Conservation (phyloP, 1,284 basidiomycete genomes). For the Cryptococcus sp. region DNA sequence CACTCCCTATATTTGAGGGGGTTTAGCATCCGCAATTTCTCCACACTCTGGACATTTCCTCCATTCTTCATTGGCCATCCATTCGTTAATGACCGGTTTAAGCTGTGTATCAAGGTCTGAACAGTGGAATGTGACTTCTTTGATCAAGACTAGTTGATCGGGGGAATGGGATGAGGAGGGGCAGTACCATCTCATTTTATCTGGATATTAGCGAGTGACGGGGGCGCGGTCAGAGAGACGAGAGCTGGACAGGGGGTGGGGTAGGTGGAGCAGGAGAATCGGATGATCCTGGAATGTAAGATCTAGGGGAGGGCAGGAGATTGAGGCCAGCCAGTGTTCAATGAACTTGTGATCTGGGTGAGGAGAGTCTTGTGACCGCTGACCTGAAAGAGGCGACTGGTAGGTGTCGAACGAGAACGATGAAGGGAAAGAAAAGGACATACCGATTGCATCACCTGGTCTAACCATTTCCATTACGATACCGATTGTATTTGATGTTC, state of each 20-base stretch:
- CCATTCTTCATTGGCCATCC: constrained; percentile 60
- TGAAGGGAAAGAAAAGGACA: constrained; percentile 11
- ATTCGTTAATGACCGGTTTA: constrained; percentile 81
- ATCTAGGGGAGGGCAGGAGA: neutral
- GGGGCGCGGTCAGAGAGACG: too few species aligned
- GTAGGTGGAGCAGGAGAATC: neutral
- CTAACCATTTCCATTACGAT: constrained; percentile 91
- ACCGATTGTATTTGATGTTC: constrained; percentile 85
- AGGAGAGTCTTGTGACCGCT: too few species aligned
- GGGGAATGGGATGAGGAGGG: constrained; percentile 58
- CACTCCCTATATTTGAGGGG: neutral
- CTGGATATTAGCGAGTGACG: constrained; percentile 54
- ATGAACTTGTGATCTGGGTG: too few species aligned
- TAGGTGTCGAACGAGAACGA: neutral
- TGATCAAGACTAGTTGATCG: constrained; percentile 69
- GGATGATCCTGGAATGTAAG: neutral
- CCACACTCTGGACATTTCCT: constrained; percentile 70
- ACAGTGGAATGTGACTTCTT: constrained; percentile 82
- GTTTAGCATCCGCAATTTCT: constrained; percentile 53
- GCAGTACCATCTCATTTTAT: constrained; percentile 94
- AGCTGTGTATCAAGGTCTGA: constrained; percentile 89
- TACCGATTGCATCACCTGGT: constrained; percentile 55
- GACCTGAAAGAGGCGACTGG: neutral
- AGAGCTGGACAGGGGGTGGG: neutral
- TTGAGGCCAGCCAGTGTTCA: neutral